phyloP scores from a whole-genome alignment of 73 alveolate species.

The Stentor coeruleus region DNA sequence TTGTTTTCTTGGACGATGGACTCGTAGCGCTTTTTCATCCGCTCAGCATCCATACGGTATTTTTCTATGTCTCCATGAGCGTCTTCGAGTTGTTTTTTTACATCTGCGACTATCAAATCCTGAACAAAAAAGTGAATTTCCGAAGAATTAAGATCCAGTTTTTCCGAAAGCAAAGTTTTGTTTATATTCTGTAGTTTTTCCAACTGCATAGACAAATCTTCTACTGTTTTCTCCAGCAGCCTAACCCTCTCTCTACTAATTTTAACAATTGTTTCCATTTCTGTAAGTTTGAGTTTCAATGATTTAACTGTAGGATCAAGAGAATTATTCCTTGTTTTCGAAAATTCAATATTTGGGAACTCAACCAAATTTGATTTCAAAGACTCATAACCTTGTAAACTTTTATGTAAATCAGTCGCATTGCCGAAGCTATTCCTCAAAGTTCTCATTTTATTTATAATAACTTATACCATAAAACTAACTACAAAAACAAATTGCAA shows the following conservation, averaged over 20 bases:
- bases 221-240: conserved; percentile 7
- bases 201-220: neutral
- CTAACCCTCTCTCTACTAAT: neutral
- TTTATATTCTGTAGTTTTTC: conserved; percentile 1
- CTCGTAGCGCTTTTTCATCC: neutral
- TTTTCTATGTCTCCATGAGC: conserved; percentile 6
- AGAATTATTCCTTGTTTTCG: neutral
- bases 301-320: neutral
- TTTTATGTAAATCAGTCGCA: neutral
- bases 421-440: neutral
- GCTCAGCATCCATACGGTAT: conserved; percentile 23
- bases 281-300: neutral
- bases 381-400: neutral
- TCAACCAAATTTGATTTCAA: neutral
- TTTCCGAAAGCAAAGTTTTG: neutral
- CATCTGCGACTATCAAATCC: neutral
- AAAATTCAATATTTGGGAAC: neutral
- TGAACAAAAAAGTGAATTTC: neutral
- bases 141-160: neutral
- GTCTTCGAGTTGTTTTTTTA: conserved; percentile 9
- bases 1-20: neutral
- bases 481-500: neutral
- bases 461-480: neutral
- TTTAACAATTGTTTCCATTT: neutral
- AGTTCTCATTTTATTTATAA: neutral